Conservation (phyloP, 2,329 filamentous ascomycete genomes). For the Aureobasidium sp. region DNA sequence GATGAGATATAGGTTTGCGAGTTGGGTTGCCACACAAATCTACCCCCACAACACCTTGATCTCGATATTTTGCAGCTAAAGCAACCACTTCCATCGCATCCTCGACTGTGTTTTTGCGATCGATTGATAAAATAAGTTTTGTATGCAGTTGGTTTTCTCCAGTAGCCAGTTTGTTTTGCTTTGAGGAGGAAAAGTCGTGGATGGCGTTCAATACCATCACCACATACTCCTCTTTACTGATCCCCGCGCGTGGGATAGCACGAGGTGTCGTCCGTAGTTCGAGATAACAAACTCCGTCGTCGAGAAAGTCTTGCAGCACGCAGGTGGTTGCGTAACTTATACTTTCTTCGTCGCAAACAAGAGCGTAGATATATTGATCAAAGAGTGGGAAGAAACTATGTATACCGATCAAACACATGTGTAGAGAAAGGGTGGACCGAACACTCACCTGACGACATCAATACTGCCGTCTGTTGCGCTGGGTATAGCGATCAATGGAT, state of each 20-base stretch:
- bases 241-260: conserved; percentile 55
- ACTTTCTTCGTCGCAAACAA: conserved; percentile 65
- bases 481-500: conserved; percentile 75
- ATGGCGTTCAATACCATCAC: conserved; percentile 72
- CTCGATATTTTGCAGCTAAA: conserved; percentile 64
- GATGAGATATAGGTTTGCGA: conserved; percentile 65
- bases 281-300: conserved; percentile 79
- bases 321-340: conserved; percentile 68
- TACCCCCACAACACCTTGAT: conserved; percentile 71
- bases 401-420: too few relatives aligned
- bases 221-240: conserved; percentile 73
- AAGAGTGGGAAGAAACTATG: conserved; percentile 84
- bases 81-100: conserved; percentile 71
- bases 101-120: conserved; percentile 66
- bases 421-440: too few relatives aligned
- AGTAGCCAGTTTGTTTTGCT: neutral
- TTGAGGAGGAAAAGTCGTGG: conserved; percentile 47
- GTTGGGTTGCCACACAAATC: conserved; percentile 84
- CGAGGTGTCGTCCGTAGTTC: conserved; percentile 86
- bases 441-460: conserved; percentile 14
- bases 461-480: conserved; percentile 55
- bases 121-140: conserved; percentile 77
- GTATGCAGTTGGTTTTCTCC: conserved; percentile 55
- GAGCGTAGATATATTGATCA: conserved; percentile 80
- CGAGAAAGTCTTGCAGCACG: conserved; percentile 72